Base-by-base conservation (phyloP, 2,329 filamentous ascomycete species). In the Cordyceps cateniannulata region DNA sequence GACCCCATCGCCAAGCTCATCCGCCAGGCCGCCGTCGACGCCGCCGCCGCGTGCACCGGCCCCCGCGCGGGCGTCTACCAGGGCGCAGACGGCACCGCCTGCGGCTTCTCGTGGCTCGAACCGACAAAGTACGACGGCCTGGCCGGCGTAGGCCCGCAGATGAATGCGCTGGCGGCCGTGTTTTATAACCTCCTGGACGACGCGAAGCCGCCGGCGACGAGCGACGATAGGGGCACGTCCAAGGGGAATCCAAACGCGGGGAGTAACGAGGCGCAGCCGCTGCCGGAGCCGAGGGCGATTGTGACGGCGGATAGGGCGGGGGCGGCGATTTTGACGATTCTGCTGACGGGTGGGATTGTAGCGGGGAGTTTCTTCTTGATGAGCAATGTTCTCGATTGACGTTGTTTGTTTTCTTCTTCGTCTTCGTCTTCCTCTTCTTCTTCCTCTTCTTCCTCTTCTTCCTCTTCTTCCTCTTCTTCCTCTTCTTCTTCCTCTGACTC, bases 101-200 rank as follows among this genome's bases (percentile, higher is more conserved):
- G 88, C 70, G 87, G 88, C n/a, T 84, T 87, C 67, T 76, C 76
- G 57, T 91, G 88, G 88, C 81, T 81, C n/a, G 66, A 72, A 8
- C 73, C 71, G 25, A 72, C 71, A 7, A 69, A 65, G 2, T 90
- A 83, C 66, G 88, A 90, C 68, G 83, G 82, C 3, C 69, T 74
- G 25, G 76, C 76, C 9, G 87, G 87, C 59, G 85, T 90, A 5
- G 87, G 88, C 48, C 79, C 87, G 70, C 85, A 90, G 77, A 88
- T 90, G 81, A 86, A 82, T 66, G 86, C 85, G 0, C 75, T 89
- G 27, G 80, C 83, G 25, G 81, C 86, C 12, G 75, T 90, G 64
- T 84, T 85, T 71, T 85, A 85, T 61, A 82, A 80, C 44, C 75
- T 89, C 12, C 73, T 85, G 47, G 71, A 75, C 42, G 69, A 72